Percentiles rank a stretch among this genome's conserved stretches.
Evolutionary conservation across 371 early-diverging fungal species (phyloP).

Genomic region (Circinella minor): DNA sequence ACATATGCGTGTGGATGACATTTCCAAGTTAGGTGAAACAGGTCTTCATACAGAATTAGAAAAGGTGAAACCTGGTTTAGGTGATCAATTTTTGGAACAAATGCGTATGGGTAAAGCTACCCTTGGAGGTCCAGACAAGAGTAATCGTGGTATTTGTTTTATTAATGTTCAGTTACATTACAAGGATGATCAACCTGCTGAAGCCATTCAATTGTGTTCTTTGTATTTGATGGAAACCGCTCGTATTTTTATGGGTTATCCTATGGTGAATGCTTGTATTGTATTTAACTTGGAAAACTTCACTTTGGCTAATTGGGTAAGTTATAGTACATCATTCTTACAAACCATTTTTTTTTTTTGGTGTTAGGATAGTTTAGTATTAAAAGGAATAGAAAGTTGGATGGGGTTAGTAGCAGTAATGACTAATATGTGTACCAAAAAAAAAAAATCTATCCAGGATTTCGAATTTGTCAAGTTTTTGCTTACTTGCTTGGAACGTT

Average conservation of each 20-base stretch:
- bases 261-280: slow-evolving; percentile 78
- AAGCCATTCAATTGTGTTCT: slow-evolving; percentile 60
- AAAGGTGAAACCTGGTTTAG: slow-evolving; percentile 45
- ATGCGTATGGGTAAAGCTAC: slow-evolving; percentile 61
- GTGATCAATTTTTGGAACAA: slow-evolving; percentile 47
- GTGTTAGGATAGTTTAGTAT: neutral
- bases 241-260: slow-evolving; percentile 72
- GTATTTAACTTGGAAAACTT: slow-evolving; percentile 88
- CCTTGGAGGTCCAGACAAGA: slow-evolving; percentile 64
- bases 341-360: too few relatives aligned
- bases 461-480: slow-evolving; percentile 82
- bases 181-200: slow-evolving; percentile 57
- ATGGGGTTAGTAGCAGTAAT: too few relatives aligned
- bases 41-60: slow-evolving; percentile 48
- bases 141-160: slow-evolving; percentile 61
- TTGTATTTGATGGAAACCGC: slow-evolving; percentile 86
- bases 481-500: slow-evolving; percentile 79
- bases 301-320: slow-evolving; percentile 78
- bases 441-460: slow-evolving; percentile 50
- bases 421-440: too few relatives aligned
- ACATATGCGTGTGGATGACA: slow-evolving; percentile 56
- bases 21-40: slow-evolving; percentile 64
- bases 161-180: slow-evolving; percentile 64
- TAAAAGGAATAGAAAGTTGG: too few relatives aligned
- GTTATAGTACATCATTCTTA: slow-evolving; percentile 6